A percentile compares a stretch with the other conserved stretches of the same genome.
Evolutionary conservation across 495 filamentous ascomycete genomes (phyloP).

Genomic region (Saxophila tyrrhenica): DNA sequence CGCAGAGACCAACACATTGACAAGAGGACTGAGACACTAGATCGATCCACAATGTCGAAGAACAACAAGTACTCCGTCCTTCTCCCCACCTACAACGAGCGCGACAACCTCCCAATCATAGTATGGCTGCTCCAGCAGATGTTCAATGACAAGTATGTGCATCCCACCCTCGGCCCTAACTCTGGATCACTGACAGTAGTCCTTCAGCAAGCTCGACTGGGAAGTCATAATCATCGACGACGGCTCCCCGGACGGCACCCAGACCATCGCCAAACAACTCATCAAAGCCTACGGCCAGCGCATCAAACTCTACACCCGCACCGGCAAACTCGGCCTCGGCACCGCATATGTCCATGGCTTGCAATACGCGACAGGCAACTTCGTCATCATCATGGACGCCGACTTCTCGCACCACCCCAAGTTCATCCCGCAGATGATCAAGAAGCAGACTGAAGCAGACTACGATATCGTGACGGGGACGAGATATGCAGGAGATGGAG

Average conservation of each 20-base stretch:
- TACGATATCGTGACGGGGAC: conserved; percentile 97
- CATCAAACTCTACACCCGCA: conserved; percentile 73
- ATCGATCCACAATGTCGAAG: conserved; percentile 33
- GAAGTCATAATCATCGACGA: conserved; percentile 97
- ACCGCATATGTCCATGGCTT: conserved; percentile 96
- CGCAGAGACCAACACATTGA: no score
- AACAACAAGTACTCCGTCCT: conserved; percentile 89
- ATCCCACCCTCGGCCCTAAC: background rate
- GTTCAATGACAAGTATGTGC: conserved; percentile 66
- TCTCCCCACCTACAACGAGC: conserved; percentile 96
- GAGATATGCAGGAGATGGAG: conserved; percentile 78
- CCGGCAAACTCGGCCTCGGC: conserved; percentile 90
- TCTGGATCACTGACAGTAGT: no score
- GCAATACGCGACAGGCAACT: conserved; percentile 77
- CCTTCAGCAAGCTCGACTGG: conserved; percentile 79
- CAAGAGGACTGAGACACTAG: no score
- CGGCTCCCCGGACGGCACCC: conserved; percentile 90
- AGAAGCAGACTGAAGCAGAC: conserved; percentile 52
- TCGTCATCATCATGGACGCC: conserved; percentile 98
- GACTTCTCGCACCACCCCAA: conserved; percentile 98
- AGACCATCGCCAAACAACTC: conserved; percentile 79
- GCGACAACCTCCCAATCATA: conserved; percentile 90
- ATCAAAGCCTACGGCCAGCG: conserved; percentile 66
- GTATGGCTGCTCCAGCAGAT: conserved; percentile 83
- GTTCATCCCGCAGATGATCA: conserved; percentile 85